phyloP scores from a whole-genome alignment of 192 early-diverging fungal species.

The Geosiphon pyriformis region DNA sequence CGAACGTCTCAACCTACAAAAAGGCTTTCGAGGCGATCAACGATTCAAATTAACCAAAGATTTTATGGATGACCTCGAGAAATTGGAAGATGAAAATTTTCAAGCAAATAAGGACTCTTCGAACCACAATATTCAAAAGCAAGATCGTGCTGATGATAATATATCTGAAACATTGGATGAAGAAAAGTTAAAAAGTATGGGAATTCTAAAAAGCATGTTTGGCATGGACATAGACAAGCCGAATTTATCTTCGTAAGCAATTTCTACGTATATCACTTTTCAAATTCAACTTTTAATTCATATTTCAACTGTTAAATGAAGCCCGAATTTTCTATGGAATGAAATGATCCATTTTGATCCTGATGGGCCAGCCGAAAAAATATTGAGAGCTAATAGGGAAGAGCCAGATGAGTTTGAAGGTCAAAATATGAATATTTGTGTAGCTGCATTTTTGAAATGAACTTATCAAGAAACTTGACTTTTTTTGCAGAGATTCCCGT shows the following conservation, averaged over 20 bases:
- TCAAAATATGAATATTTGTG: background rate
- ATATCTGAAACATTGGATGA: conserved; percentile 25
- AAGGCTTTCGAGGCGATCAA: conserved; percentile 34
- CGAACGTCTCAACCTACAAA: conserved; percentile 34
- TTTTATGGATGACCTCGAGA: conserved; percentile 29
- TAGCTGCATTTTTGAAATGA: background rate
- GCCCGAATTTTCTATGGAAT: conserved; percentile 13
- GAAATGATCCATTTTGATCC: conserved; percentile 38
- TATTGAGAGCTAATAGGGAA: background rate
- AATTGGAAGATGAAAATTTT: background rate
- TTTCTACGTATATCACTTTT: background rate
- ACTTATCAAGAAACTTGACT: no score
- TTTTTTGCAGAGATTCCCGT: background rate
- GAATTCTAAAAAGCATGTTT: conserved; percentile 38
- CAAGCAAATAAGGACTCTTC: background rate
- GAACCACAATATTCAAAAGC: background rate
- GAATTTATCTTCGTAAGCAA: background rate
- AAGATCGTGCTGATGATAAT: conserved; percentile 26
- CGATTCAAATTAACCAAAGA: conserved; percentile 40
- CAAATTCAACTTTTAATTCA: background rate
- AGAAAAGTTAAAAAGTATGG: conserved; percentile 34
- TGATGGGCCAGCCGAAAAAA: conserved; percentile 28
- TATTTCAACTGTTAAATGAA: no score
- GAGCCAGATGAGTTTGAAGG: background rate
- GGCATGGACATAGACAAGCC: conserved; percentile 10